Evolutionary conservation across 176 grass and related monocot species (phyloP).

Genomic region (Phyllostachys edulis): DNA sequence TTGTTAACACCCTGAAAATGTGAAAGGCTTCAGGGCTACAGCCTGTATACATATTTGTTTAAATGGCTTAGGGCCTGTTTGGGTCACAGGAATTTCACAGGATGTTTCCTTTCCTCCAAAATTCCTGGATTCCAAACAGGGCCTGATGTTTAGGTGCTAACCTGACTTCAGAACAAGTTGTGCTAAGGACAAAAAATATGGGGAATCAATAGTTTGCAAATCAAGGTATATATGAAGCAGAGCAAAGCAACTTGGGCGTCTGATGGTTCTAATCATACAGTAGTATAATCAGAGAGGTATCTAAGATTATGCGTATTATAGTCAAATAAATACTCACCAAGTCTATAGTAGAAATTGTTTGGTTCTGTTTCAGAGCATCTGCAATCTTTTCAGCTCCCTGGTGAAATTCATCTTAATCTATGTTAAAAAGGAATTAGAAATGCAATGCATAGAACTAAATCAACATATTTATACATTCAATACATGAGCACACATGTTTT

Average conservation of each 20-base stretch:
- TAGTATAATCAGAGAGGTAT: not conserved
- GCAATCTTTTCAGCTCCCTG: constrained; percentile 93
- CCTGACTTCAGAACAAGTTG: not conserved
- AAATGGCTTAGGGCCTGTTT: not conserved
- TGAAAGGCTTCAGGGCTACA: constrained; percentile 23
- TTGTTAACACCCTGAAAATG: constrained; percentile 92
- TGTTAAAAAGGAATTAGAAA: constrained; percentile 27
- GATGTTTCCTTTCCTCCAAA: not conserved
- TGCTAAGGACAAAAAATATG: not conserved
- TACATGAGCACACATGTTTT: not conserved
- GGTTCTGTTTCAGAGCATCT: constrained; percentile 88
- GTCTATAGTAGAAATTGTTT: constrained; percentile 80
- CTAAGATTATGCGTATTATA: not conserved
- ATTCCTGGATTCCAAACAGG: not conserved
- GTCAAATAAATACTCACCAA: constrained; percentile 61
- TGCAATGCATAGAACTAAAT: constrained; percentile 10
- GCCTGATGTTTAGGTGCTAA: not conserved
- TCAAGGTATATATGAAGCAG: not conserved
- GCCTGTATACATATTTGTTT: not conserved
- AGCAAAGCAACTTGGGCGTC: not conserved
- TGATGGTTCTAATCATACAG: not conserved
- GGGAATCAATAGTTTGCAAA: not conserved
- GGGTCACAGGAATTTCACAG: not conserved
- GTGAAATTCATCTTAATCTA: constrained; percentile 39
- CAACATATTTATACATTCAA: constrained; percentile 11